Base-by-base conservation (phyloP, 768 basidiomycete genomes). In the Phallus indusiatus region DNA sequence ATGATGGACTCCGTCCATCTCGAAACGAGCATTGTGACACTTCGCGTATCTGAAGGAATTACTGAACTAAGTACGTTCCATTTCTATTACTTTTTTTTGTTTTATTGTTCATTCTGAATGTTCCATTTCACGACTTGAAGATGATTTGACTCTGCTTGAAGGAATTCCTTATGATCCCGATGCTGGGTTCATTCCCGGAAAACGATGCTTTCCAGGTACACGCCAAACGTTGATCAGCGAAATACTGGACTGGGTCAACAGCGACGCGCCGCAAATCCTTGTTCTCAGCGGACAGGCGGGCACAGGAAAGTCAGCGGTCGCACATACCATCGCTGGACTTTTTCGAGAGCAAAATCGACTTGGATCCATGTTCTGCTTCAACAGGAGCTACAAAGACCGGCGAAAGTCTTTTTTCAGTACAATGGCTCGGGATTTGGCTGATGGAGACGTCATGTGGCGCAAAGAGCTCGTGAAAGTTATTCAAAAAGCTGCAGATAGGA, bases 321-420 rank as follows among this genome's bases (percentile, higher is more conserved):
- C 66, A 16, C 71, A 72, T 35, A 70, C 71, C 0, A 61, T 72
- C 1, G 68, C 71, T 16, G 64, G 72, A 24, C 18, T 24, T 1
- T 55, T 54, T 16, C 17, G 24, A 2, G 54, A 28, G 4, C 42
- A 57, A 16, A 54, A 24, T 1, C 48, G 37, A 5, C 60, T 67
- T 12, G 62, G 56, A 18, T 64, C 59, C 20, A 16, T 8, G 8
- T 37, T 37, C 36, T 37, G 36, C 16, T 8, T 8, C 8, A 16
- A 37, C 16, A 16, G 36, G 9, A 16, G 16, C 16, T 8, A 69
- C 62, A 67, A 65, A 22, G 62, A 62, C 49, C 66, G 61, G 6
- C 35, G 64, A 24, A 50, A 28, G 49, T 8, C 49, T 1, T 17
- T 70, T 1, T 62, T 71, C 37, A 37, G 64, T 4, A 69, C 67